Conservation (phyloP, 116 monocot species). For the Iris pallida region DNA sequence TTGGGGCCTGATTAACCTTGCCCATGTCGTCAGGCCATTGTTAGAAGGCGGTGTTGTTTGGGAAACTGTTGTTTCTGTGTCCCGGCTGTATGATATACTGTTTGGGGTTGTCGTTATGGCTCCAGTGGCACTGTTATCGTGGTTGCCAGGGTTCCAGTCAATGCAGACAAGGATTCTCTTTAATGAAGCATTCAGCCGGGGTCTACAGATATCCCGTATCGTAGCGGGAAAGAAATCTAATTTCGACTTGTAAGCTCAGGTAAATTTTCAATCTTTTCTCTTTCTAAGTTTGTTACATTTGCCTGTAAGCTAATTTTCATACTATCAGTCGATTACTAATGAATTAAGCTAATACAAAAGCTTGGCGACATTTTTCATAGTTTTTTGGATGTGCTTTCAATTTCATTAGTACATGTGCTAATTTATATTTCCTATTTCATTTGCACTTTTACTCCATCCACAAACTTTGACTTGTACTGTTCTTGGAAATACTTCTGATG, state of each 20-base stretch:
- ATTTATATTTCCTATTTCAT: too few relatives aligned
- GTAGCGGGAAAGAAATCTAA: constrained; percentile 75
- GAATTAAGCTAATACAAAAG: too few relatives aligned
- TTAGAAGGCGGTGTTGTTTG: constrained; percentile 65
- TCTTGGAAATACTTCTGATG: too few relatives aligned
- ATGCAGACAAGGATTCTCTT: constrained; percentile 99
- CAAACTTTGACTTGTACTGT: too few relatives aligned
- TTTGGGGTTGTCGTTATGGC: constrained; percentile 76
- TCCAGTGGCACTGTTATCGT: constrained; percentile 80
- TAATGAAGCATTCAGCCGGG: constrained; percentile 95
- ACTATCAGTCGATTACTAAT: too few relatives aligned
- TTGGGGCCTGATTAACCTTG: constrained; percentile 80
- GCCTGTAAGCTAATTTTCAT: too few relatives aligned
- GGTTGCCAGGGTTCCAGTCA: constrained; percentile 90
- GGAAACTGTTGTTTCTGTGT: constrained; percentile 73
- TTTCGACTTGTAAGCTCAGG: background rate
- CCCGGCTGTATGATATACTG: constrained; percentile 82
- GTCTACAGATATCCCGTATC: constrained; percentile 93
- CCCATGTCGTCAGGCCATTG: constrained; percentile 66
- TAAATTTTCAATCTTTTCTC: background rate
- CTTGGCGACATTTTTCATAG: too few relatives aligned
- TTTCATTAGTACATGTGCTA: too few relatives aligned
- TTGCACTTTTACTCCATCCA: too few relatives aligned
- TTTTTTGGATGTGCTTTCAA: too few relatives aligned
- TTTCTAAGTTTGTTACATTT: too few relatives aligned